A percentile compares a stretch with the other conserved stretches of the same genome.
Conservation (phyloP, 164 flowering plant species). For the Echeveria elegans region DNA sequence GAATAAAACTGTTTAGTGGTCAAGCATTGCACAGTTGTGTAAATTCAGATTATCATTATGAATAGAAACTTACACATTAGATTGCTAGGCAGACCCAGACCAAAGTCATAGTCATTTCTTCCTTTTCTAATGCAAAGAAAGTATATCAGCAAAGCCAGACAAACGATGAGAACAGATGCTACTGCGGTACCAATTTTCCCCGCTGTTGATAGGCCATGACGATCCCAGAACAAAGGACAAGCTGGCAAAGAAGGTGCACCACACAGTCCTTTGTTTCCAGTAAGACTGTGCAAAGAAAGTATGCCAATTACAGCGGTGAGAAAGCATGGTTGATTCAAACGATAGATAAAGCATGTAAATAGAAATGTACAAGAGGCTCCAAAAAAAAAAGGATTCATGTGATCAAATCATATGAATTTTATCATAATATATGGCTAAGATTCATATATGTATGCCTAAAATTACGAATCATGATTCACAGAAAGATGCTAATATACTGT, state of each 20-base stretch:
- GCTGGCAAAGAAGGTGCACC: conserved; percentile 83
- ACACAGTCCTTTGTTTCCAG: conserved; percentile 84
- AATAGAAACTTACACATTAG: conserved; percentile 63
- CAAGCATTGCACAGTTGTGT: background rate
- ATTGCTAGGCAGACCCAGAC: conserved; percentile 72
- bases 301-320: background rate
- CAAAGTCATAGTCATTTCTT: conserved; percentile 76
- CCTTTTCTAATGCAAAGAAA: conserved; percentile 56
- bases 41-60: conserved; percentile 1
- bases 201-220: conserved; percentile 56
- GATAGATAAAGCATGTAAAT: too few species aligned
- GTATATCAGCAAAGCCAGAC: conserved; percentile 34
- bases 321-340: background rate
- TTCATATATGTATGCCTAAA: background rate
- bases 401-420: too few species aligned
- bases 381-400: too few species aligned
- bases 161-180: conserved; percentile 39
- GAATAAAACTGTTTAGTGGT: background rate
- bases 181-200: conserved; percentile 77
- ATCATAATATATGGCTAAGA: background rate
- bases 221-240: conserved; percentile 78
- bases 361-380: too few species aligned
- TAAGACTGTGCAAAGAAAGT: conserved; percentile 42
- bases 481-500: background rate
- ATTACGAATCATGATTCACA: background rate